Evolutionary conservation across 2,329 filamentous ascomycete species (phyloP).

Genomic region (Aspergillus quadrilineatus): DNA sequence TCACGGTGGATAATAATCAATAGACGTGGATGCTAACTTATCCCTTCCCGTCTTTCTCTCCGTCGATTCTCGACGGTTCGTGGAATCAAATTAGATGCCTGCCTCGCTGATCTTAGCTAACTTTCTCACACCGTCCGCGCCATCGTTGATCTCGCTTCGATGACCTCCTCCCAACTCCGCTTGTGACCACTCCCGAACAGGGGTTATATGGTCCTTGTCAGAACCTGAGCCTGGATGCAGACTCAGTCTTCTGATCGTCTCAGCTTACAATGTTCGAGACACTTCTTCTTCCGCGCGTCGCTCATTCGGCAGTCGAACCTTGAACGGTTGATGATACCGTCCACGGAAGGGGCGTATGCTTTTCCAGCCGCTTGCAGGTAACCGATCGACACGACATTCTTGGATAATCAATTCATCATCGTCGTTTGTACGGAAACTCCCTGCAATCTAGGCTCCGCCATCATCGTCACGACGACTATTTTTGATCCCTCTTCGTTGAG

Average conservation of each 20-base stretch:
- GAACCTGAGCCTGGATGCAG: slow-evolving; percentile 9
- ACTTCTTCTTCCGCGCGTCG: not conserved
- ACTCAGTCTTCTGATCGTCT: slow-evolving; percentile 8
- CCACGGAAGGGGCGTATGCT: not conserved
- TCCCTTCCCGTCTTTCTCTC: not conserved
- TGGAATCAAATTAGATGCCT: not conserved
- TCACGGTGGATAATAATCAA: not conserved
- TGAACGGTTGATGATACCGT: not conserved
- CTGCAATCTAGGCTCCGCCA: not conserved
- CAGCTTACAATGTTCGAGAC: not conserved
- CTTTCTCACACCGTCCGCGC: not conserved
- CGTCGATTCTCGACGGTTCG: not conserved
- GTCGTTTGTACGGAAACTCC: not conserved
- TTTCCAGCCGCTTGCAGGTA: slow-evolving; percentile 8
- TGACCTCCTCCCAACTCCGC: not conserved
- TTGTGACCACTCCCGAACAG: slow-evolving; percentile 7
- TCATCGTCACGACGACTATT: not conserved
- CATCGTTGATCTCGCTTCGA: not conserved
- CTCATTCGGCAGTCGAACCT: slow-evolving; percentile 9
- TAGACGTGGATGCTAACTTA: not conserved
- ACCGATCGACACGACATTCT: slow-evolving; percentile 11
- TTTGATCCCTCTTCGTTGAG: not conserved
- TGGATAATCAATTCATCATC: not conserved
- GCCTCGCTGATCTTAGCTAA: slow-evolving; percentile 5
- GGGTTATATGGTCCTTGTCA: slow-evolving; percentile 8